Percentiles rank a stretch among this genome's conserved stretches.
phyloP scores from a whole-genome alignment of 768 basidiomycete genomes.

The Dioszegia crocea region DNA sequence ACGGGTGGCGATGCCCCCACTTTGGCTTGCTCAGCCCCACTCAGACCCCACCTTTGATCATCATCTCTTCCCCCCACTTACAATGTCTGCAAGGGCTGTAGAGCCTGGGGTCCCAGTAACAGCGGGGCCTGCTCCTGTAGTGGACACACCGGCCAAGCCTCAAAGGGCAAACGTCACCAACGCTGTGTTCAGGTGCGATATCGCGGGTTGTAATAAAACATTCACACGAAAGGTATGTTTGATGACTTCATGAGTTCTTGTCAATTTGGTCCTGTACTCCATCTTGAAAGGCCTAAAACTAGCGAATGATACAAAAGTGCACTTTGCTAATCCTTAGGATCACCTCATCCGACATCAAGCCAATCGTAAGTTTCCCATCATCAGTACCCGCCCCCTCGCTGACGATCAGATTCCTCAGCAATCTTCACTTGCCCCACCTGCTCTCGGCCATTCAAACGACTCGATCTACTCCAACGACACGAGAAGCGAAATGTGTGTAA shows the following conservation, averaged over 20 bases:
- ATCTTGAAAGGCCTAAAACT: too few species aligned
- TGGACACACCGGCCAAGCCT: too few species aligned
- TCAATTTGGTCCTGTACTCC: too few species aligned
- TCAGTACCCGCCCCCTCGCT: not conserved
- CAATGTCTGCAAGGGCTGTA: too few species aligned
- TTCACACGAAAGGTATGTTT: constrained; percentile 43
- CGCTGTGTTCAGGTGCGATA: constrained; percentile 20
- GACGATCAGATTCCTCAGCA: constrained; percentile 16
- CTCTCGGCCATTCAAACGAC: constrained; percentile 30
- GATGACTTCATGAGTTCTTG: too few species aligned
- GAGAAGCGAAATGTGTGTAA: constrained; percentile 32
- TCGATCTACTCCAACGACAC: constrained; percentile 36
- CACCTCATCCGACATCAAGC: constrained; percentile 35
- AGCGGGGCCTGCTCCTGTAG: not conserved
- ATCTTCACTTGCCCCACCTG: constrained; percentile 25
- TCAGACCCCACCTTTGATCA: too few species aligned
- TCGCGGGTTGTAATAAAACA: constrained; percentile 27
- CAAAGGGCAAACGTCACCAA: too few species aligned
- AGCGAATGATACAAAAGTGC: too few species aligned
- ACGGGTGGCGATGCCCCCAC: too few species aligned
- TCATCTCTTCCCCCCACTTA: too few species aligned
- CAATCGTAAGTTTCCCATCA: constrained; percentile 29
- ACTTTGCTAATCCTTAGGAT: constrained; percentile 18
- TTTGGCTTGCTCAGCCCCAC: too few species aligned
- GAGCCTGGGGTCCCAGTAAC: too few species aligned